Evolutionary conservation across 2,329 filamentous ascomycete genomes (phyloP).

Genomic region (Trichophyton simii): DNA sequence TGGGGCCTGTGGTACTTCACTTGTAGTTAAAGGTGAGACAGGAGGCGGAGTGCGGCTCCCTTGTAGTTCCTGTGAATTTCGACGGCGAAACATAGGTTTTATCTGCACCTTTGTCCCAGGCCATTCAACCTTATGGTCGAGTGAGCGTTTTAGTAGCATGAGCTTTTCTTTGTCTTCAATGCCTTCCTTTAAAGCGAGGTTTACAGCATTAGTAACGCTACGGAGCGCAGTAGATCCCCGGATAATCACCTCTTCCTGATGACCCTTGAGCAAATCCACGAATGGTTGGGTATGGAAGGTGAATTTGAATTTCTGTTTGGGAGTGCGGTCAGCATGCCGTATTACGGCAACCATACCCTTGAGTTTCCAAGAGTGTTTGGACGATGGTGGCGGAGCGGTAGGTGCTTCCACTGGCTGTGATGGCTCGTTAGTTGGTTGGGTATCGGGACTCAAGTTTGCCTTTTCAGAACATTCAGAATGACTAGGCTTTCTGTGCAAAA

Average conservation of each 20-base stretch:
- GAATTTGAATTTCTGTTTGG: slow-evolving; percentile 99
- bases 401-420: slow-evolving; percentile 19
- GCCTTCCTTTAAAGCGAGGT: slow-evolving; percentile 61
- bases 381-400: slow-evolving; percentile 47
- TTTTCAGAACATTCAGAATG: neutral
- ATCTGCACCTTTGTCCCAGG: slow-evolving; percentile 97
- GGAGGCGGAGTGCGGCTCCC: slow-evolving; percentile 18
- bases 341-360: slow-evolving; percentile 97
- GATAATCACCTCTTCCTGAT: slow-evolving; percentile 89
- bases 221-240: slow-evolving; percentile 81
- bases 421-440: neutral
- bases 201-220: slow-evolving; percentile 81
- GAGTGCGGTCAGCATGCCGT: slow-evolving; percentile 88
- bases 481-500: neutral
- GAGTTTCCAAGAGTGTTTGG: slow-evolving; percentile 92
- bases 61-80: slow-evolving; percentile 51
- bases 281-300: slow-evolving; percentile 96
- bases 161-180: slow-evolving; percentile 80
- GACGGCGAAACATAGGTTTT: slow-evolving; percentile 96
- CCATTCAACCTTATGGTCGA: slow-evolving; percentile 87
- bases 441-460: neutral
- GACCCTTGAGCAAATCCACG: slow-evolving; percentile 83
- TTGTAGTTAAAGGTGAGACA: neutral
- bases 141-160: slow-evolving; percentile 68
- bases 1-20: slow-evolving; percentile 11